A percentile compares a stretch with the other conserved stretches of the same genome.
Conservation (phyloP, 306 rosid genomes). For the Vigna reflexopilosa region DNA sequence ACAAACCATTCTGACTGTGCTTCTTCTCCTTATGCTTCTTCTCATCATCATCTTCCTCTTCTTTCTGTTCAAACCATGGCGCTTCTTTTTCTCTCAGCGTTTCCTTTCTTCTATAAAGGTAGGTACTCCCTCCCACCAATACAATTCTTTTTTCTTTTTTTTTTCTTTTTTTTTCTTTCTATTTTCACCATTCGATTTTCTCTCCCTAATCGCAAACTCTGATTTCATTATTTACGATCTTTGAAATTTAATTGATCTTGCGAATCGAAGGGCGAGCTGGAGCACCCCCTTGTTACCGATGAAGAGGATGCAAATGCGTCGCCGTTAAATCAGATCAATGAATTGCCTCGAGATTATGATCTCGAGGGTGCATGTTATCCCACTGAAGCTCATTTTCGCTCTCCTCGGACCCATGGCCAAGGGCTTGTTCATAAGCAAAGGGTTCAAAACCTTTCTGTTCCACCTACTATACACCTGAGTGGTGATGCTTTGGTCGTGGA, state of each 20-base stretch:
- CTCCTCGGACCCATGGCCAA: slow-evolving; percentile 61
- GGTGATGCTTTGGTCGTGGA: slow-evolving; percentile 66
- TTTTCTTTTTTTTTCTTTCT: not conserved
- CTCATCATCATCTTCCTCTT: slow-evolving; percentile 70
- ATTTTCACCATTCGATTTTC: not conserved
- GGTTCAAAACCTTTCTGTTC: slow-evolving; percentile 51
- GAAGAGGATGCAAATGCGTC: slow-evolving; percentile 43
- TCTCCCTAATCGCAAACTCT: slow-evolving; percentile 16
- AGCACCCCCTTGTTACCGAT: slow-evolving; percentile 77
- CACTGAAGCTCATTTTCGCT: slow-evolving; percentile 69
- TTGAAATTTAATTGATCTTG: slow-evolving; percentile 32
- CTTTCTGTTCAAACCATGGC: slow-evolving; percentile 95
- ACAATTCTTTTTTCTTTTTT: not conserved
- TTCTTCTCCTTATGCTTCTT: slow-evolving; percentile 89
- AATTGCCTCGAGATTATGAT: slow-evolving; percentile 76
- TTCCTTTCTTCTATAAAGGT: slow-evolving; percentile 69
- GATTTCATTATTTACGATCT: slow-evolving; percentile 15
- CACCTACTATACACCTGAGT: slow-evolving; percentile 46
- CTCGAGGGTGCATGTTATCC: slow-evolving; percentile 80
- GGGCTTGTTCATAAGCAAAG: slow-evolving; percentile 79
- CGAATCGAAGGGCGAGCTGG: slow-evolving; percentile 62
- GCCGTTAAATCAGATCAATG: slow-evolving; percentile 51
- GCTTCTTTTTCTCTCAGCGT: slow-evolving; percentile 66
- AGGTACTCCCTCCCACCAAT: not conserved
- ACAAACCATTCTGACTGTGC: slow-evolving; percentile 65